Conservation (phyloP, 768 basidiomycete genomes). For the Harrya chromipes region DNA sequence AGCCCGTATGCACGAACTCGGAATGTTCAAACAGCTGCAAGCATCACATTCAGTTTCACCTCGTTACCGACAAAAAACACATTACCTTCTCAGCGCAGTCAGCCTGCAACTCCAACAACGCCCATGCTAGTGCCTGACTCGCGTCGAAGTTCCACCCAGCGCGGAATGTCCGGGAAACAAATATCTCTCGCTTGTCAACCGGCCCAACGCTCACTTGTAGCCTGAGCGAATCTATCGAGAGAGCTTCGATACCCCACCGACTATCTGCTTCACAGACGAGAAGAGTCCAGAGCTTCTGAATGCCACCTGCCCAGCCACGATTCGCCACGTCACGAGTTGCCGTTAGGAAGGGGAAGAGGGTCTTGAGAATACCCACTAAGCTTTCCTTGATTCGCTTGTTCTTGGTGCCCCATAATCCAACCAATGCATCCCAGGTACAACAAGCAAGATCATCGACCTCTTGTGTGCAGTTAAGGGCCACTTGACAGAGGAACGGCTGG, state of each 20-base stretch:
- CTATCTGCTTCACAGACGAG: conserved; percentile 62
- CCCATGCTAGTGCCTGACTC: conserved; percentile 74
- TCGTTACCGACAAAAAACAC: not conserved
- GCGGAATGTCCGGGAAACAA: conserved; percentile 63
- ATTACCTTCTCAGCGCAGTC: conserved; percentile 70
- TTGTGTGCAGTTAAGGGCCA: conserved; percentile 71
- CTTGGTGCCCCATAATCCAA: conserved; percentile 77
- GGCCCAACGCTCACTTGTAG: conserved; percentile 39
- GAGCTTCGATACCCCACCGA: conserved; percentile 60
- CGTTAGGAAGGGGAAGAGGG: conserved; percentile 69
- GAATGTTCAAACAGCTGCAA: conserved; percentile 60
- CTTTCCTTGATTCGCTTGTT: conserved; percentile 75
- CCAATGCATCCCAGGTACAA: conserved; percentile 58
- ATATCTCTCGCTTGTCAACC: conserved; percentile 38
- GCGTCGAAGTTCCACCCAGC: conserved; percentile 71
- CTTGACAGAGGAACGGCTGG: conserved; percentile 64
- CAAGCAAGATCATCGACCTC: conserved; percentile 60
- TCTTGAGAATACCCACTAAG: conserved; percentile 67
- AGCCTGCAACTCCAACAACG: conserved; percentile 73
- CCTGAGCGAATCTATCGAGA: conserved; percentile 65
- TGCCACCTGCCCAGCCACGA: conserved; percentile 44
- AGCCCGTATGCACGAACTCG: conserved; percentile 48
- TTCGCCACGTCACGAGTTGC: conserved; percentile 31
- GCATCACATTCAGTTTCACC: not conserved
- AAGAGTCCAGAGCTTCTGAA: conserved; percentile 51